Conservation (phyloP, 192 early-diverging fungal genomes). For the Backusella psychrophila region DNA sequence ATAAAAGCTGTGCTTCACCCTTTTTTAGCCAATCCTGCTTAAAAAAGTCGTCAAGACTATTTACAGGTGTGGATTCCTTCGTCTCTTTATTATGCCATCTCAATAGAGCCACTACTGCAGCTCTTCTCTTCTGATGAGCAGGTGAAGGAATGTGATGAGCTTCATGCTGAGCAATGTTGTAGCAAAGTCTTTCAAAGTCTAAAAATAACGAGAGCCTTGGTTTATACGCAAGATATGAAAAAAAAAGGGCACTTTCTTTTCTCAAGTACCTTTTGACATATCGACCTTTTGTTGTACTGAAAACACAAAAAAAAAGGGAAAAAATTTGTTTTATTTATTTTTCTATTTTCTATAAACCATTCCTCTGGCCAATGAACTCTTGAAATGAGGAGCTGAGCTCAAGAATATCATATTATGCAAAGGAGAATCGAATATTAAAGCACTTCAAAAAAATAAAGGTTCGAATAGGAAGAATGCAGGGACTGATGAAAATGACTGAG, state of each 20-base stretch:
- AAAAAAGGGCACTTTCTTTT: neutral
- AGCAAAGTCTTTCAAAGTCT: conserved; percentile 5
- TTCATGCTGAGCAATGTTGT: neutral
- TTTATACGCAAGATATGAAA: neutral
- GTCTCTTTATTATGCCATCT: conserved; percentile 13
- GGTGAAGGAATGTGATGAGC: conserved; percentile 19
- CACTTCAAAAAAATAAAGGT: too few species aligned
- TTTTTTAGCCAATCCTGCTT: conserved; percentile 23
- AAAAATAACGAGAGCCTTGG: neutral
- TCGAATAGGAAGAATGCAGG: too few species aligned
- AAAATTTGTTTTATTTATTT: too few species aligned
- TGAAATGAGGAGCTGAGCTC: too few species aligned
- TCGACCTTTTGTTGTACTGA: too few species aligned
- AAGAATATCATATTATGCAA: too few species aligned
- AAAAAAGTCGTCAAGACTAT: conserved; percentile 12
- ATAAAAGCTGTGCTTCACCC: conserved; percentile 23
- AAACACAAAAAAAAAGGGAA: too few species aligned
- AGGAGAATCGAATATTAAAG: too few species aligned
- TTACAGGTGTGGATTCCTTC: neutral
- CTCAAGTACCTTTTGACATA: neutral
- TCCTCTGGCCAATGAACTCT: too few species aligned
- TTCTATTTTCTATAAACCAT: too few species aligned
- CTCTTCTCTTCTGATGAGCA: conserved; percentile 20
- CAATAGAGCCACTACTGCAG: conserved; percentile 17
- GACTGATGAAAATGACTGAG: too few species aligned